Evolutionary conservation across 2,329 filamentous ascomycete genomes (phyloP).

Genomic region (Arthrobotrys musiformis): DNA sequence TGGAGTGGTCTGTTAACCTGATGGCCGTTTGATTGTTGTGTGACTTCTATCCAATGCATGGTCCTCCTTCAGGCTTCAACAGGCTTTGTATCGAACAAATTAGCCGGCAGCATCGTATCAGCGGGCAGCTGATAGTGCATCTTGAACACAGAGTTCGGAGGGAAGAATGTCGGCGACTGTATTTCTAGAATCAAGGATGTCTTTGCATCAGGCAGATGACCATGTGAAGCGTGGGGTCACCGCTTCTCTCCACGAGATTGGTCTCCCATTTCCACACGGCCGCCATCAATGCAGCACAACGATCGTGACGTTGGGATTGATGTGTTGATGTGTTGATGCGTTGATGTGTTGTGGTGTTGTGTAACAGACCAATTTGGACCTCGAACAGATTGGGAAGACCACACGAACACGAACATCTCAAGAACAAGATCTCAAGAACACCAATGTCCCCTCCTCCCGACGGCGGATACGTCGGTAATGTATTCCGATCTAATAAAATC

Average conservation of each 20-base stretch:
- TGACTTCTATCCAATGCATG: background rate
- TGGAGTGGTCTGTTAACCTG: background rate
- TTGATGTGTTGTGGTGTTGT: background rate
- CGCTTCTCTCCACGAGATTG: too few species aligned
- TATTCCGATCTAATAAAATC: background rate
- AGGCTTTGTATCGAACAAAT: too few species aligned
- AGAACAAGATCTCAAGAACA: background rate
- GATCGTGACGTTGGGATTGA: background rate
- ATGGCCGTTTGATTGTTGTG: background rate
- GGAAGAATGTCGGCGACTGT: background rate
- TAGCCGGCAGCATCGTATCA: background rate
- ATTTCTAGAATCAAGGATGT: background rate
- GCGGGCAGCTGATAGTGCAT: background rate
- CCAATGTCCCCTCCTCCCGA: background rate
- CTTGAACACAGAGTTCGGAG: conserved; percentile 7
- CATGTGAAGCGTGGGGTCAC: background rate
- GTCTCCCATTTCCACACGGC: too few species aligned
- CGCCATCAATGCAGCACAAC: background rate
- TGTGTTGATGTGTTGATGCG: background rate
- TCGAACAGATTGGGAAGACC: background rate
- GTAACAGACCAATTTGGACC: too few species aligned
- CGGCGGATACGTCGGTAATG: background rate
- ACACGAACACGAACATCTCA: background rate
- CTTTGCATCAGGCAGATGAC: background rate
- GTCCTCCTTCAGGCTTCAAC: too few species aligned